These are phyloP conservation scores for Magnolia sinica DNA, from an alignment of 164 flowering plant species.

Conservation along the genomic window DNA sequence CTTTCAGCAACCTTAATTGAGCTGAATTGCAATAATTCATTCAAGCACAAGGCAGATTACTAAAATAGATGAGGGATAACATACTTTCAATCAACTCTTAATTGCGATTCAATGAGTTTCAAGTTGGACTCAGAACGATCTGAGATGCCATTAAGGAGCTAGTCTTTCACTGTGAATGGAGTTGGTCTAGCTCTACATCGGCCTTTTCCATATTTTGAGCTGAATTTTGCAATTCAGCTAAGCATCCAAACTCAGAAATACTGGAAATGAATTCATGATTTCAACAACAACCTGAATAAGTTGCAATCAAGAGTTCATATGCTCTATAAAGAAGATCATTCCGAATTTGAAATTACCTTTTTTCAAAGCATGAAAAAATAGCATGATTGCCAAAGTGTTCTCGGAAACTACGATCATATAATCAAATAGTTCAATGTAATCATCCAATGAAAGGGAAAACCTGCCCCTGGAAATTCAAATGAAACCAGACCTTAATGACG, in stretches of 20 bases:
- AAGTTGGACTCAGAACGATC: too few species aligned
- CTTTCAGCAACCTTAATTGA: too few species aligned
- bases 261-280: too few species aligned
- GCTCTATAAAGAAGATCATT: neutral
- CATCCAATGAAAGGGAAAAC: neutral
- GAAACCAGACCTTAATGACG: constrained; percentile 51
- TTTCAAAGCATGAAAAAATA: neutral
- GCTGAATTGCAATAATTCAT: too few species aligned
- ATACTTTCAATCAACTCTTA: too few species aligned
- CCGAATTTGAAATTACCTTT: neutral
- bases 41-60: too few species aligned
- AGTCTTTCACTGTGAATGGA: too few species aligned
- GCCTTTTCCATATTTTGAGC: neutral
- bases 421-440: neutral
- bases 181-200: neutral
- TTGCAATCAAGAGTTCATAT: neutral
- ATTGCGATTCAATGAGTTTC: too few species aligned
- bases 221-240: neutral
- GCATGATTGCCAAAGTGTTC: neutral
- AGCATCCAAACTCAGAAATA: neutral
- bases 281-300: neutral
- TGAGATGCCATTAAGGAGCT: too few species aligned
- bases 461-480: neutral
- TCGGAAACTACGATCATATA: neutral
- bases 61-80: too few species aligned